Evolutionary conservation across 371 early-diverging fungal species (phyloP), one percentile per base, ranked within the genome.

Genomic region (Mortierella sp.): DNA sequence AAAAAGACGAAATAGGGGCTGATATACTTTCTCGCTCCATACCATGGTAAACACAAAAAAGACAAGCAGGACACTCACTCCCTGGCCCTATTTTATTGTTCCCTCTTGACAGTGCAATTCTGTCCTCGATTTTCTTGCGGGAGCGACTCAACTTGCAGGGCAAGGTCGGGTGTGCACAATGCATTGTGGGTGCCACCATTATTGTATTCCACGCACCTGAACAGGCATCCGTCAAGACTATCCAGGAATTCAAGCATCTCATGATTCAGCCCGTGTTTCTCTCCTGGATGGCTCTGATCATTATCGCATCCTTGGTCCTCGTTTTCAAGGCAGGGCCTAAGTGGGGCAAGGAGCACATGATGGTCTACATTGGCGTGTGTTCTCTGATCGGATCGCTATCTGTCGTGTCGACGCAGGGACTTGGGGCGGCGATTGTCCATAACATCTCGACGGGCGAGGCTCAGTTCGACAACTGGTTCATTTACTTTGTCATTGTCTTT

Each of bases 191-290:
- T 19, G 95, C 97, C 6, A 87, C 97, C 14, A 88, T 97, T 26
- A 96, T 98, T 68, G 95, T 98, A 4, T 80, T 98, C 63, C 96
- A 98, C 81, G 93, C 98, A 4, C 98, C 98, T 2, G 94, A 93
- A 77, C 96, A 97, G 80, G 90, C 91, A 41, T 81, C 91, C 29
- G 93, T 96, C 74, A 89, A 91, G 34, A 91, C 94, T 0, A 94
- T 97, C 45, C 94, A 95, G 68, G 90, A 95, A 74, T 96, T 99
- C 70, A 87, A 95, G 79, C 55, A 80, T 8, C 89, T 92, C 64
- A 95, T 92, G 43, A 68, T 95, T 29, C 92, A 95, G 61, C 95
- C 95, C 24, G 94, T 91, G 6, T 98, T 98, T 79, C 71, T 98
- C 52, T 79, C 89, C 19, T 98, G 98, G 86, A 89, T 90, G 44